Base-by-base conservation (phyloP, 345 rosid genomes). In the Erodium maritimum region DNA sequence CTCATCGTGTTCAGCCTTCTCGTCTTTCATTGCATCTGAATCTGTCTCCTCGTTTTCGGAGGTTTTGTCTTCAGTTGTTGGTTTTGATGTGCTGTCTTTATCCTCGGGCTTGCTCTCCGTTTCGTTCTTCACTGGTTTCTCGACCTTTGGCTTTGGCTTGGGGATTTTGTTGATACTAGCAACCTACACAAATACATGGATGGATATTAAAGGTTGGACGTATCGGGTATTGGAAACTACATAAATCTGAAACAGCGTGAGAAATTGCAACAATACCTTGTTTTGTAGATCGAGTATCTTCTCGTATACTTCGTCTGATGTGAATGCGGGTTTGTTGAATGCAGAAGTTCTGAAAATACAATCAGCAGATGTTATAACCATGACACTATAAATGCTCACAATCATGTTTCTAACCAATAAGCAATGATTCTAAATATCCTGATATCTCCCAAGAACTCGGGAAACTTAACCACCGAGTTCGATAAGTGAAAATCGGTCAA, bases 131-230 rank as follows among this genome's bases (percentile, higher is more conserved):
- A 73, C 56, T 0, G 80, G 71, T 78, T 91, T 84, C 81, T 86
- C 96, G 52, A 74, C 67, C 71, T 86, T 88, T 13, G 95, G 95
- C 75, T 85, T 93, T 45, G 96, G 99, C 80, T 87, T 89, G 11
- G 99, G 91, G 33, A 93, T 93, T 72, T 60, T 83, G 61, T 77
- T 75, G 16, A 83, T 73, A 25, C 77, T 78, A 0, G 80, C 64
- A 12, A 84, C 90, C 99, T 93, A 53, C n/a, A 57, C 34, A 53
- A 59, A 19, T 25, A 21, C 37, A 29, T 7, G 1, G 22, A 63
- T 19, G 14, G 58, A 33, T 29, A 34, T 21, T 24, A 57, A 19
- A 13, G 68, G 5, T 21, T 19, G 19, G 11, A 16, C 7, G 51
- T 34, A 16, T 5, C 56, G 19, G n/a, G 23, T 50, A 12, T 14